These are phyloP conservation scores for Backusella sp. DNA, from an alignment of 192 early-diverging fungal species.

Conservation along the genomic window DNA sequence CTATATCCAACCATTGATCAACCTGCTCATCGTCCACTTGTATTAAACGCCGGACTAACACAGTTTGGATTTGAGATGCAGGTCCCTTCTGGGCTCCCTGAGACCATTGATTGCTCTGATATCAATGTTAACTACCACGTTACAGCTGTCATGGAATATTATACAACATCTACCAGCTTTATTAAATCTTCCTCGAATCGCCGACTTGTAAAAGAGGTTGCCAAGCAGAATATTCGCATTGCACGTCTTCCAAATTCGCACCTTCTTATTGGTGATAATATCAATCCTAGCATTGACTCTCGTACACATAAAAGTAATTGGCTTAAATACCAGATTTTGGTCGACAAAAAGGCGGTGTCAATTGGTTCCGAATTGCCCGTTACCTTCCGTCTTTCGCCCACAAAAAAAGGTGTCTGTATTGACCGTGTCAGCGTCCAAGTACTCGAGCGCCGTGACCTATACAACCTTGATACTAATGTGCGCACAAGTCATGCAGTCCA, in stretches of 20 bases:
- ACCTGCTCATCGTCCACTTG: neutral
- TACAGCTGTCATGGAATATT: neutral
- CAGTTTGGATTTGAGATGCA: constrained; percentile 15
- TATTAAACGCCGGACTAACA: neutral
- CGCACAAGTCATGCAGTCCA: neutral
- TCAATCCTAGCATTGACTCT: neutral
- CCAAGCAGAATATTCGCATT: neutral
- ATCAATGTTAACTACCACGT: constrained; percentile 2
- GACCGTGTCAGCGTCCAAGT: neutral
- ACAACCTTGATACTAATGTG: neutral
- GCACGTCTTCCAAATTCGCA: constrained; percentile 2
- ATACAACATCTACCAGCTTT: neutral
- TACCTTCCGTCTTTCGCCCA: neutral
- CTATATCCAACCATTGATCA: neutral
- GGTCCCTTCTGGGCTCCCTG: constrained; percentile 4
- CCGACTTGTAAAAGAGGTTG: neutral
- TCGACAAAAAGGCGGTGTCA: constrained; percentile 8
- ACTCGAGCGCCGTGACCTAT: constrained; percentile 1
- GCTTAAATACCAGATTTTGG: constrained; percentile 4
- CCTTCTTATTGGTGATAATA: neutral
- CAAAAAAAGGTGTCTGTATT: neutral
- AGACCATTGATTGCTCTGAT: constrained; percentile 5
- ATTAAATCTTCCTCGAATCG: neutral
- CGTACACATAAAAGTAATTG: neutral
- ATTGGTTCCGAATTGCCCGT: neutral